Conservation (phyloP, 2,329 filamentous ascomycete genomes). For the Pestalotiopsis sp. region DNA sequence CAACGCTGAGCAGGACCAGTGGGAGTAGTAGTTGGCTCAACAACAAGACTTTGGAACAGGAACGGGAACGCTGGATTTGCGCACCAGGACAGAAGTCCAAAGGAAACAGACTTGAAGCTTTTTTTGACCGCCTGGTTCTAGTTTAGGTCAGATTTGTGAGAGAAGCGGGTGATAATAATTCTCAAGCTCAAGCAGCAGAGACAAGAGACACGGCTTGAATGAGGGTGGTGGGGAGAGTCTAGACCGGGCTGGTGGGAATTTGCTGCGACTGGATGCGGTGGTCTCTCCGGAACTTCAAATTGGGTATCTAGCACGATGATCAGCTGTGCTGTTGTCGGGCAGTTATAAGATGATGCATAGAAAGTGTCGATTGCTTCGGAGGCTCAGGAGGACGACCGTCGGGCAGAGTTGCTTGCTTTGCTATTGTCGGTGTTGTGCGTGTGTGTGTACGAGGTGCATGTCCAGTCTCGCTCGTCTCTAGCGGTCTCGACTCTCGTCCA, state of each 20-base stretch:
- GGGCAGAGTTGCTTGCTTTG: neutral
- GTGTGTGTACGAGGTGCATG: neutral
- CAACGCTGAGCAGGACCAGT: neutral
- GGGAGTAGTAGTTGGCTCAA: neutral
- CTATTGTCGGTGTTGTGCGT: neutral
- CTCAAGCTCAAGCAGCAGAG: neutral
- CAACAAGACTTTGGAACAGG: neutral
- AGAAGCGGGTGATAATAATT: neutral
- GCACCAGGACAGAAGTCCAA: neutral
- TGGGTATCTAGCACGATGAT: neutral
- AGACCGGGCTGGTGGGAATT: neutral
- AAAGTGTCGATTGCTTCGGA: neutral
- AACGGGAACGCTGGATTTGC: neutral
- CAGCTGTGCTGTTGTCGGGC: neutral
- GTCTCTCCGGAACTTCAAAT: neutral
- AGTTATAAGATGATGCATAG: neutral
- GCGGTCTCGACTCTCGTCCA: neutral
- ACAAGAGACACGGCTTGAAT: neutral
- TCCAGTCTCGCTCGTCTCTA: neutral
- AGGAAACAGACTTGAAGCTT: neutral
- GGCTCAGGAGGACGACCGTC: neutral
- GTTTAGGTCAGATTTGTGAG: neutral
- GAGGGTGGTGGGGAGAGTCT: constrained; percentile 6
- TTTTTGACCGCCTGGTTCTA: neutral
- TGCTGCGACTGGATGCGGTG: neutral